Conservation (phyloP, 345 rosid genomes). For the Boechera divaricarpa region DNA sequence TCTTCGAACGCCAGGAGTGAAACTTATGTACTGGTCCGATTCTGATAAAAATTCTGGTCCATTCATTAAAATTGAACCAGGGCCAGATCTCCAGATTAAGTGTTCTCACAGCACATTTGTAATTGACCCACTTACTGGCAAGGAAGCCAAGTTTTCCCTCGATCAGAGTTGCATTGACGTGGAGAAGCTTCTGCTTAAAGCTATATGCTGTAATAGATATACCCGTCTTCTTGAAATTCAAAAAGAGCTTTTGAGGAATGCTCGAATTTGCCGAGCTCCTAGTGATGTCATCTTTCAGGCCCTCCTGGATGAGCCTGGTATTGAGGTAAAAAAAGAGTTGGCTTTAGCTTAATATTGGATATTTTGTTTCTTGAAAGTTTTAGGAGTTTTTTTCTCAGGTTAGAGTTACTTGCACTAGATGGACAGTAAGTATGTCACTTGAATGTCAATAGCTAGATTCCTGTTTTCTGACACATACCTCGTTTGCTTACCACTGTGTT, state of each 20-base stretch:
- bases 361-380: constrained; percentile 12
- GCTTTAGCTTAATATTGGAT: constrained; percentile 28
- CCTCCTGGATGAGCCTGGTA: constrained; percentile 56
- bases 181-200: constrained; percentile 86
- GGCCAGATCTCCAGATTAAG: constrained; percentile 76
- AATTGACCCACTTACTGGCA: constrained; percentile 78
- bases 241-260: constrained; percentile 78
- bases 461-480: constrained; percentile 5
- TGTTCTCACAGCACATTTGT: constrained; percentile 82
- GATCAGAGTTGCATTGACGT: constrained; percentile 88
- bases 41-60: constrained; percentile 75
- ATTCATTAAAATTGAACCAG: constrained; percentile 87
- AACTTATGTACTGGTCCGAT: constrained; percentile 85
- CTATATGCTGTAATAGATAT: constrained; percentile 86
- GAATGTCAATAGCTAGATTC: constrained; percentile 7
- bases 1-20: constrained; percentile 85
- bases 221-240: constrained; percentile 94
- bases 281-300: constrained; percentile 76
- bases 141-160: constrained; percentile 83
- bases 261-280: constrained; percentile 63
- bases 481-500: not conserved
- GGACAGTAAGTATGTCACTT: constrained; percentile 6
- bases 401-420: not conserved
- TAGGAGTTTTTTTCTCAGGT: not conserved
- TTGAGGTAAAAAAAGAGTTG: constrained; percentile 56